Conservation (phyloP, 2,329 filamentous ascomycete species). For the Claviceps pazoutovae region DNA sequence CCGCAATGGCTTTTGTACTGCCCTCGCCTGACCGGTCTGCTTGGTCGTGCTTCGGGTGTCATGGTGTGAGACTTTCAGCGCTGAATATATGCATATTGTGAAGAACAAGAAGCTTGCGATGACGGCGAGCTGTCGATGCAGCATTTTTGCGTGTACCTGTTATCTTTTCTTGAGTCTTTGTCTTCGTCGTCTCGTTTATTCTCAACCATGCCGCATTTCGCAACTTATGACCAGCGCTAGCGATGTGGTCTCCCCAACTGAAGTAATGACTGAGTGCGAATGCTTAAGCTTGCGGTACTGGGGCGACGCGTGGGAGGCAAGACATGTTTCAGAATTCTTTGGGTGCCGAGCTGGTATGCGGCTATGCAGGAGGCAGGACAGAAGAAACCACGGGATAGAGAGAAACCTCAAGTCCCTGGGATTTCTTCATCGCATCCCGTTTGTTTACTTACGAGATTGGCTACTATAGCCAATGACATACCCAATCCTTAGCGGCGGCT, state of each 20-base stretch:
- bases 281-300: no score
- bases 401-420: not conserved
- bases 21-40: not conserved
- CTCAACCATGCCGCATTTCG: no score
- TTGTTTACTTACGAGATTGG: slow-evolving; percentile 3
- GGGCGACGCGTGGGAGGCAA: not conserved
- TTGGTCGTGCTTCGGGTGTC: not conserved
- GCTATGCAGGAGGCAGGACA: not conserved
- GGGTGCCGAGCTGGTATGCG: not conserved
- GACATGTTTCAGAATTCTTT: not conserved
- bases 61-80: slow-evolving; percentile 10
- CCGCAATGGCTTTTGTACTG: not conserved
- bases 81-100: slow-evolving; percentile 22
- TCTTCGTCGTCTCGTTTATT: no score
- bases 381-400: no score
- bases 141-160: slow-evolving; percentile 12
- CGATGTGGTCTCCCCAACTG: not conserved
- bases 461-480: not conserved
- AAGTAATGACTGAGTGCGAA: no score
- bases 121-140: slow-evolving; percentile 19
- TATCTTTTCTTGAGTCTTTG: no score
- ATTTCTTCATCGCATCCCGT: not conserved
- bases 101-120: slow-evolving; percentile 23
- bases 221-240: not conserved
- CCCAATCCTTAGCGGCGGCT: not conserved